Conservation (phyloP, 2,329 filamentous ascomycete genomes). For the Aspergillus versicolor region DNA sequence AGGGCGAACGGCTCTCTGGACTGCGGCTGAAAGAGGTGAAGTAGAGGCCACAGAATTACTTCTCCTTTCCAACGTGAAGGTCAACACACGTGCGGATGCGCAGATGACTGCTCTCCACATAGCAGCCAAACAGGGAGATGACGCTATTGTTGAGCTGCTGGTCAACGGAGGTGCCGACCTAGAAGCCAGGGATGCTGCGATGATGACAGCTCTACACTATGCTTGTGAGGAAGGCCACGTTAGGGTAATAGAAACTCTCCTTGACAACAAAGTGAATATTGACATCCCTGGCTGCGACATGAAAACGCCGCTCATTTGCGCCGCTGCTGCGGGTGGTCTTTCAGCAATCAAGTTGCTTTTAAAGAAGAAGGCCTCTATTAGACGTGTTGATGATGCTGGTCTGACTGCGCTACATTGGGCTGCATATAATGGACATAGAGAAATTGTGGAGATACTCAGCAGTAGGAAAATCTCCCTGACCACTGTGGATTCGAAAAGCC, state of each 20-base stretch:
- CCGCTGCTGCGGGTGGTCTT: constrained; percentile 32
- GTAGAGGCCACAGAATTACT: constrained; percentile 32
- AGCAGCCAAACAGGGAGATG: constrained; percentile 34
- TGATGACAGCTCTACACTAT: constrained; percentile 39
- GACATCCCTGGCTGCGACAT: constrained; percentile 30
- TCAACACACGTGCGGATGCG: constrained; percentile 34
- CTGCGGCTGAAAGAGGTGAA: constrained; percentile 37
- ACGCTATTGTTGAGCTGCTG: constrained; percentile 33
- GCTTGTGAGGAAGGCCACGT: constrained; percentile 33
- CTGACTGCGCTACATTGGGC: constrained; percentile 43
- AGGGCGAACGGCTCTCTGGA: constrained; percentile 36
- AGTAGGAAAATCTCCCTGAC: constrained; percentile 29
- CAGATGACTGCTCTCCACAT: constrained; percentile 37
- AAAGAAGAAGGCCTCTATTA: constrained; percentile 30
- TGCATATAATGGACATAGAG: constrained; percentile 38
- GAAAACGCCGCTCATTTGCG: constrained; percentile 39
- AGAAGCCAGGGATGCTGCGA: constrained; percentile 36
- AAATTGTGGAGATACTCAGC: constrained; percentile 34
- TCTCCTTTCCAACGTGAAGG: constrained; percentile 31
- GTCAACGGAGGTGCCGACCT: constrained; percentile 33
- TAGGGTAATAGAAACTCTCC: constrained; percentile 27
- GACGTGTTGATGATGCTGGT: constrained; percentile 29
- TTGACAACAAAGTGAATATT: constrained; percentile 33
- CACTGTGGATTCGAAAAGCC: constrained; percentile 28
- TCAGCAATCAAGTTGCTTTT: constrained; percentile 30